A percentile compares a stretch with the other conserved stretches of the same genome.
Evolutionary conservation across 2,329 filamentous ascomycete genomes (phyloP).

Genomic region (Botrytis aclada): DNA sequence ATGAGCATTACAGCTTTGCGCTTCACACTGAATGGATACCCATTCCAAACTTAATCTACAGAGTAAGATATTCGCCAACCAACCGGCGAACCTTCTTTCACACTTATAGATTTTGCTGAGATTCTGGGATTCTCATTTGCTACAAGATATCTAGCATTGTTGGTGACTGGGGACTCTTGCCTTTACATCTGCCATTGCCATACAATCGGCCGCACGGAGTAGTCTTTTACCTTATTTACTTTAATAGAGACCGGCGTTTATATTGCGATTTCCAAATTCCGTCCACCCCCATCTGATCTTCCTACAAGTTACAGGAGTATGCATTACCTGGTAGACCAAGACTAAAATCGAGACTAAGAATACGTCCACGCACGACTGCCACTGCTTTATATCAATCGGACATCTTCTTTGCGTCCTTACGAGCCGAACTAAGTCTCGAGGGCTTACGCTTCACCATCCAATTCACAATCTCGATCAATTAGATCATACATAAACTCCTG

Average conservation of each 20-base stretch:
- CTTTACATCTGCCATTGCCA: not conserved
- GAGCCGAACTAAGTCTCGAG: not conserved
- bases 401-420: not conserved
- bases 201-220: not conserved
- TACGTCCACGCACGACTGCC: not conserved
- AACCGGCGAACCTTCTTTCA: slow-evolving; percentile 2
- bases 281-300: slow-evolving; percentile 4
- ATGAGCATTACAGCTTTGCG: not conserved
- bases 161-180: not conserved
- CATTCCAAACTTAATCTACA: slow-evolving; percentile 1
- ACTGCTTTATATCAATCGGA: not conserved
- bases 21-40: not conserved
- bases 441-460: not conserved
- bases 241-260: not conserved
- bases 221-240: not conserved
- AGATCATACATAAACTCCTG: slow-evolving; percentile 8
- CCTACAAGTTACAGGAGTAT: not conserved
- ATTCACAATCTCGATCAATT: slow-evolving; percentile 2
- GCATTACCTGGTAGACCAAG: not conserved
- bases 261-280: not conserved
- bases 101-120: not conserved
- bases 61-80: slow-evolving; percentile 1
- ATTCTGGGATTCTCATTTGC: not conserved
- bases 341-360: not conserved
- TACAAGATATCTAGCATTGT: not conserved